phyloP scores from a whole-genome alignment of 2,329 filamentous ascomycete species.

The Cladosporium oxysporum region DNA sequence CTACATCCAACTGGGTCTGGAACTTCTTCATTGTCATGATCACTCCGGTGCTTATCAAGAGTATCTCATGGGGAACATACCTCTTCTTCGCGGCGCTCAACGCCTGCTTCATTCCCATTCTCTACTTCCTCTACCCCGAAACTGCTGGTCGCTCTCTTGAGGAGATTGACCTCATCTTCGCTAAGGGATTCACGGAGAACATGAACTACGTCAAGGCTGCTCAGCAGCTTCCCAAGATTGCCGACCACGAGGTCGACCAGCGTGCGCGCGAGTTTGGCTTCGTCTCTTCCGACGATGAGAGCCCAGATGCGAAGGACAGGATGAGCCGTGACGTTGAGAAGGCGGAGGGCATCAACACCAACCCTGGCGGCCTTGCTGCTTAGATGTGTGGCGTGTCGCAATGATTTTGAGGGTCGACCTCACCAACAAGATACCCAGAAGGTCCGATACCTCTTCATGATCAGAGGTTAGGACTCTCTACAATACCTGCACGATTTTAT shows the following conservation, averaged over 20 bases:
- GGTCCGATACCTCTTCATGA: conserved; percentile 4
- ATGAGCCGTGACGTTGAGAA: conserved; percentile 12
- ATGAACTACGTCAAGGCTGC: conserved; percentile 42
- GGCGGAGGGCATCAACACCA: conserved; percentile 19
- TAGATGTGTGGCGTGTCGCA: conserved; percentile 4
- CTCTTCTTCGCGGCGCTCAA: conserved; percentile 54
- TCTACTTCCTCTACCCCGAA: conserved; percentile 61
- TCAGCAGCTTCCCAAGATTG: conserved; percentile 39
- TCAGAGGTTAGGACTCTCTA: not conserved
- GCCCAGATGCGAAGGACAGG: conserved; percentile 2
- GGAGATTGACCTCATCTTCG: conserved; percentile 32
- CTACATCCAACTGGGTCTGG: conserved; percentile 36
- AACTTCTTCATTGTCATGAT: conserved; percentile 46
- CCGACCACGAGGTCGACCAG: conserved; percentile 38
- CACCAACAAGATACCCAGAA: conserved; percentile 14
- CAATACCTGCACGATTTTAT: conserved; percentile 1
- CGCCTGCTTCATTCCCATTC: conserved; percentile 53
- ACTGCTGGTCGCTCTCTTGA: conserved; percentile 30
- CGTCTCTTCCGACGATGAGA: conserved; percentile 33
- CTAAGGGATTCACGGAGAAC: conserved; percentile 29
- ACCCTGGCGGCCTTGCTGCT: conserved; percentile 14
- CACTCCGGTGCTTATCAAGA: conserved; percentile 42
- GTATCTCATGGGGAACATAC: conserved; percentile 39
- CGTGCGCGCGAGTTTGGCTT: conserved; percentile 39
- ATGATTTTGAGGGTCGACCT: conserved; percentile 8